phyloP scores from a whole-genome alignment of 257 asterid genomes.

The Thymus quinquecostatus region DNA sequence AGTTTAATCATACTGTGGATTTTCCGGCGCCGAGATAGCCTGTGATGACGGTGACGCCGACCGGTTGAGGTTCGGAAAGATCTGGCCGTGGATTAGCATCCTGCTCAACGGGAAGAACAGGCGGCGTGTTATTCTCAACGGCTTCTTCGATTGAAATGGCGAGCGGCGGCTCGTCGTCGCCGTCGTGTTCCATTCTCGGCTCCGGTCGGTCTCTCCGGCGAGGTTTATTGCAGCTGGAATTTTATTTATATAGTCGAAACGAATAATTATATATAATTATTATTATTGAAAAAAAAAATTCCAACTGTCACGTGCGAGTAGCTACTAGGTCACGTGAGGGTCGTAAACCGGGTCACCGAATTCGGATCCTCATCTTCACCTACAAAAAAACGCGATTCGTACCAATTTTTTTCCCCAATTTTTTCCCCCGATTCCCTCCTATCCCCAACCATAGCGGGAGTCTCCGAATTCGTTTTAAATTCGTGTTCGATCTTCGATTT shows the following conservation, averaged over 20 bases:
- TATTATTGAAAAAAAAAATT: no score
- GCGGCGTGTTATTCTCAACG: conserved; percentile 19
- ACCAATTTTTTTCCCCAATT: conserved; percentile 36
- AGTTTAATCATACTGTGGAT: conserved; percentile 67
- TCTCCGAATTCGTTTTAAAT: conserved; percentile 30
- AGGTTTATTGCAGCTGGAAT: not conserved
- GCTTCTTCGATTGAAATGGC: conserved; percentile 65
- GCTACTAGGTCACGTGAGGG: conserved; percentile 41
- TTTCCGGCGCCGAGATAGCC: conserved; percentile 98
- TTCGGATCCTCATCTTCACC: conserved; percentile 50
- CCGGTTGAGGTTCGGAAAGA: conserved; percentile 50
- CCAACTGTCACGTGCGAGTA: conserved; percentile 17
- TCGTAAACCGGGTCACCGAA: conserved; percentile 40
- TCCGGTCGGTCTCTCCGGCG: conserved; percentile 23
- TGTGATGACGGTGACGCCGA: conserved; percentile 94
- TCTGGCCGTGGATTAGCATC: conserved; percentile 29
- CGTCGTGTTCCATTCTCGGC: conserved; percentile 60
- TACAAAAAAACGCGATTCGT: conserved; percentile 50
- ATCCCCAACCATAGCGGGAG: conserved; percentile 27
- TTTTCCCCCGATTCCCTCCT: conserved; percentile 38
- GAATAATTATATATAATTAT: no score
- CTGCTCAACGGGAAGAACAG: conserved; percentile 24
- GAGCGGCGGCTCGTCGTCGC: conserved; percentile 84
- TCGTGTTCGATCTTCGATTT: conserved; percentile 35
- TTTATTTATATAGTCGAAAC: no score